Evolutionary conservation across 345 rosid genomes (phyloP).

Genomic region (Pugionium dolabratum): DNA sequence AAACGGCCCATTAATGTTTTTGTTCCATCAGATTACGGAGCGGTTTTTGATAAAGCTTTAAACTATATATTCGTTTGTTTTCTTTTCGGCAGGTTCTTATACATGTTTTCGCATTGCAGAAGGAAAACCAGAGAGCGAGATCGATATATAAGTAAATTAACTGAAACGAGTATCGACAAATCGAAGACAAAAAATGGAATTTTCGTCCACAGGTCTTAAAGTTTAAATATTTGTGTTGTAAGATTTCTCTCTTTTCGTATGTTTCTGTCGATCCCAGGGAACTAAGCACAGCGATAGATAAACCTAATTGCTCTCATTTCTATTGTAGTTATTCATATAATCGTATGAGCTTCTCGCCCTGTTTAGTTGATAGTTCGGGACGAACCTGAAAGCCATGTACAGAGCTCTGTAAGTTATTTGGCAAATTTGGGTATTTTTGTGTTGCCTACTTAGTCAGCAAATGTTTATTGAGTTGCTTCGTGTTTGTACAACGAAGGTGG

Average conservation of each 20-base stretch:
- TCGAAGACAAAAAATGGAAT: background rate
- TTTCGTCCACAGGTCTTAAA: background rate
- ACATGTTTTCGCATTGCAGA: too few species aligned
- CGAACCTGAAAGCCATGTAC: conserved; percentile 27
- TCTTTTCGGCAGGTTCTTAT: too few species aligned
- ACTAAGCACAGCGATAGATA: background rate
- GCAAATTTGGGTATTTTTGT: background rate
- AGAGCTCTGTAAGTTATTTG: conserved; percentile 39
- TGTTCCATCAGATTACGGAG: too few species aligned
- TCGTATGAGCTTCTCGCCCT: background rate
- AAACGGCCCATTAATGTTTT: too few species aligned
- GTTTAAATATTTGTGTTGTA: conserved; percentile 9
- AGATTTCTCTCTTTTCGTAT: conserved; percentile 21
- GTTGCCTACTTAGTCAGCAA: background rate
- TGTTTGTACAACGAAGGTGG: conserved; percentile 23
- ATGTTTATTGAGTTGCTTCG: conserved; percentile 11
- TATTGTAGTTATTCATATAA: background rate
- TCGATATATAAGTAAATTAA: background rate
- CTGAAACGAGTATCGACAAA: background rate
- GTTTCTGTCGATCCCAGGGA: conserved; percentile 8
- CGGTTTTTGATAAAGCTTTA: too few species aligned
- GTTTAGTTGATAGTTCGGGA: background rate
- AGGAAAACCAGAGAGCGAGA: conserved; percentile 12
- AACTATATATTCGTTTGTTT: too few species aligned
- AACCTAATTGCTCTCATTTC: background rate